Evolutionary conservation across 352 stramenopile genomes (phyloP).

Genomic region (Pythium scleroteichum): DNA sequence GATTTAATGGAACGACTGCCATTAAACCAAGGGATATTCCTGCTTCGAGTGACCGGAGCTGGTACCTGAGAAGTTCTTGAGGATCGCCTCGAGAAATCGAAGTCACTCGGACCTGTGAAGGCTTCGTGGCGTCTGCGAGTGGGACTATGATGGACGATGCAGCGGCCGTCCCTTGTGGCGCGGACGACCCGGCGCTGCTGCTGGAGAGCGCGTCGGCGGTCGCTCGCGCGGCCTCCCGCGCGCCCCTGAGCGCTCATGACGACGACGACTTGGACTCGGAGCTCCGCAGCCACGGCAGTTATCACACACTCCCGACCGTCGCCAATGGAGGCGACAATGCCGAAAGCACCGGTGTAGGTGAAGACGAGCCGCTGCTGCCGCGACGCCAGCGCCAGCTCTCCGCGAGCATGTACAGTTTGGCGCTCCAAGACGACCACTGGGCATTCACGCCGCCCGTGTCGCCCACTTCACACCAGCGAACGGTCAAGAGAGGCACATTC

Average conservation of each 20-base stretch:
- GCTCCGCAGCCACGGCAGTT: slow-evolving; percentile 1
- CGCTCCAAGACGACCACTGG: slow-evolving; percentile 64
- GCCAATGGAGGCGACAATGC: not conserved
- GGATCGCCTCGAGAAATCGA: no score
- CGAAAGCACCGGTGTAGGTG: not conserved
- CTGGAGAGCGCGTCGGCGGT: slow-evolving; percentile 11
- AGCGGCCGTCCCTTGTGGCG: not conserved
- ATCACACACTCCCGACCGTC: not conserved
- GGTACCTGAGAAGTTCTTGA: no score
- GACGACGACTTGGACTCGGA: slow-evolving; percentile 10
- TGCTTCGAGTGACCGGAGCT: no score
- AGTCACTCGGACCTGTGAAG: no score
- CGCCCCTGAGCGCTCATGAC: not conserved
- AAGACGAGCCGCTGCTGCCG: slow-evolving; percentile 5
- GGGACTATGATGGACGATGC: slow-evolving; percentile 20
- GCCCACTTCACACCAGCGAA: slow-evolving; percentile 29
- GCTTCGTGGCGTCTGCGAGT: no score
- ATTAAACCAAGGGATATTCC: no score
- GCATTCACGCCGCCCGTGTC: slow-evolving; percentile 49
- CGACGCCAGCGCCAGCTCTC: slow-evolving; percentile 42
- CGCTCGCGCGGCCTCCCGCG: not conserved
- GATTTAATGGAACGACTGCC: no score
- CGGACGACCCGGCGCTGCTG: slow-evolving; percentile 12
- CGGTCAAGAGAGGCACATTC: slow-evolving; percentile 41
- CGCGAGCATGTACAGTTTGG: slow-evolving; percentile 46